Base-by-base conservation (phyloP, 345 rosid species). In the Ricinus communis region DNA sequence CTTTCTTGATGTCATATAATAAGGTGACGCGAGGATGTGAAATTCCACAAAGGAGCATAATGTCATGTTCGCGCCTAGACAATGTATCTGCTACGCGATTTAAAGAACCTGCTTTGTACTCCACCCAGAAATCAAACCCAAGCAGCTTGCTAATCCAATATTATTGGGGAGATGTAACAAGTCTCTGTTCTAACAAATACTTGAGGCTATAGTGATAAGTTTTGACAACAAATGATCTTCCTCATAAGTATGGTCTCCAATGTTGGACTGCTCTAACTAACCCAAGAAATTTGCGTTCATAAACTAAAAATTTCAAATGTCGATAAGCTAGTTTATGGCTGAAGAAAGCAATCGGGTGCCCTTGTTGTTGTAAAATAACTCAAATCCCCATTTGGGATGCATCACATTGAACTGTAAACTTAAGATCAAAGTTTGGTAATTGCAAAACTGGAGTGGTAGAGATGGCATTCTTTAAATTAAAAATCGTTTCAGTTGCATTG, bases 171-270 rank as follows among this genome's bases (percentile, higher is more conserved):
- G n/a, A n/a, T n/a, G n/a, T n/a, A n/a, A n/a, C 43, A 5, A 69
- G 5, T 2, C 47, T 9, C 22, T 69, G 63, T 5, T 69, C 72
- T 14, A 54, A 24, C 4, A 55, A 6, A 7, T 55, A 69, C 19
- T 55, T 54, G 1, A 69, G 16, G n/a, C 62, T 68, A 21, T 16
- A 36, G n/a, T 68, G 62, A 28, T 57, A 40, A 5, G 55, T 55
- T 1, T 24, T 13, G 13, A 69, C 28, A 9, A 69, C 2, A 43
- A 69, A 56, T 3, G 8, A 1, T 0, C 54, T 12, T 0, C 65
- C 54, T 1, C 13, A 31, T 5, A 69, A 21, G 16, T 41, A 57
- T 0, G 49, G 33, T 4, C 62, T 1, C 71, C 61, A 68, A n/a
- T 53, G 47, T 24, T 33, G 27, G 1, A 68, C 50, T 0, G 25